phyloP scores from a whole-genome alignment of 768 basidiomycete genomes.

The Melanogaster broomeanus region DNA sequence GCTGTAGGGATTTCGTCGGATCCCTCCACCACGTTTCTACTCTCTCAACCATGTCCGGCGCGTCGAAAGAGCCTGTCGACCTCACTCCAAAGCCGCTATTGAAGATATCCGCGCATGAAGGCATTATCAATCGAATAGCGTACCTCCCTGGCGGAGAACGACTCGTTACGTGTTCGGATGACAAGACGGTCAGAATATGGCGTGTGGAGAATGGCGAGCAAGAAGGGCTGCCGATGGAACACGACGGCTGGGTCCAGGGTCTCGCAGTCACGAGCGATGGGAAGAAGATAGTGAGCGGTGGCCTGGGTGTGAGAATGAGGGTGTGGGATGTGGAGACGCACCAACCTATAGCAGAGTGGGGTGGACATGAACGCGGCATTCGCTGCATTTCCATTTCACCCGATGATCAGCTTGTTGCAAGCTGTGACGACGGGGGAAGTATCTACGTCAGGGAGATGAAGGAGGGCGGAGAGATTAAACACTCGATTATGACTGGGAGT shows the following conservation, averaged over 20 bases:
- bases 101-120: neutral
- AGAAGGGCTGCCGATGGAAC: neutral
- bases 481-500: neutral
- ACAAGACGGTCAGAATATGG: neutral
- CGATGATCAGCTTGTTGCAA: neutral
- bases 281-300: neutral
- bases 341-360: neutral
- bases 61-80: neutral
- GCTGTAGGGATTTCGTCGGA: too few species aligned
- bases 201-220: neutral
- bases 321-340: neutral
- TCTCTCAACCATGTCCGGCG: neutral
- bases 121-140: neutral
- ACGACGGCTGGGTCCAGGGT: neutral
- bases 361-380: too few species aligned
- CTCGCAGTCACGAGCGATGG: neutral
- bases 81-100: neutral
- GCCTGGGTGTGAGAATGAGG: neutral
- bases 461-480: neutral
- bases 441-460: neutral
- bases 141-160: neutral
- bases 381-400: neutral
- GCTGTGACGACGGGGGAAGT: neutral
- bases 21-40: too few species aligned
- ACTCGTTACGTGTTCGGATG: neutral